These are phyloP conservation scores for Diospyros kaki DNA, from an alignment of 148 eudicot species.

Conservation along the genomic window DNA sequence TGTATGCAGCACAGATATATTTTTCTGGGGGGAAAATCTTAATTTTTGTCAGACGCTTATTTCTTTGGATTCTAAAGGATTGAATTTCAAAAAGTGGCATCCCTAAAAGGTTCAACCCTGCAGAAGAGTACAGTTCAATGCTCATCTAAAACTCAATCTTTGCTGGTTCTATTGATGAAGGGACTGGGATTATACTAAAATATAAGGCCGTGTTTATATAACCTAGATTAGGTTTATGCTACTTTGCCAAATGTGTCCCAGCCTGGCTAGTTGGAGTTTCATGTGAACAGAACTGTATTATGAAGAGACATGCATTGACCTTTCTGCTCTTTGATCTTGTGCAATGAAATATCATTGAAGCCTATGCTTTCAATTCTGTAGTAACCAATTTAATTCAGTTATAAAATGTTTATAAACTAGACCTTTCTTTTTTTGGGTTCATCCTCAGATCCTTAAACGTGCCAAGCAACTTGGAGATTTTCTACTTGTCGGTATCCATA, in stretches of 20 bases:
- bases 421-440: slow-evolving; percentile 5
- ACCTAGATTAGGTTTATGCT: too few species aligned
- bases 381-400: background rate
- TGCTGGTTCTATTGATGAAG: background rate
- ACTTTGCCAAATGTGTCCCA: too few species aligned
- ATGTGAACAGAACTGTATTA: background rate
- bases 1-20: too few species aligned
- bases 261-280: too few species aligned
- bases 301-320: background rate
- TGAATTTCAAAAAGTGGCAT: background rate
- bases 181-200: background rate
- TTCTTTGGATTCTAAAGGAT: too few species aligned
- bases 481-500: slow-evolving; percentile 84
- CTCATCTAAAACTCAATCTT: too few species aligned
- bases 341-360: background rate
- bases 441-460: slow-evolving; percentile 65
- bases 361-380: background rate
- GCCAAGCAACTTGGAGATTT: slow-evolving; percentile 93
- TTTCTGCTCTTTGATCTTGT: background rate
- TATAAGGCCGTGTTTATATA: too few species aligned
- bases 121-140: too few species aligned
- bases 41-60: too few species aligned
- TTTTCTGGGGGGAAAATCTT: background rate
- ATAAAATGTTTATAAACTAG: background rate
- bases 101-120: background rate